These are phyloP conservation scores for Ophiostoma himal-ulmi DNA, from an alignment of 2,329 filamentous ascomycete species.

Conservation along the genomic window DNA sequence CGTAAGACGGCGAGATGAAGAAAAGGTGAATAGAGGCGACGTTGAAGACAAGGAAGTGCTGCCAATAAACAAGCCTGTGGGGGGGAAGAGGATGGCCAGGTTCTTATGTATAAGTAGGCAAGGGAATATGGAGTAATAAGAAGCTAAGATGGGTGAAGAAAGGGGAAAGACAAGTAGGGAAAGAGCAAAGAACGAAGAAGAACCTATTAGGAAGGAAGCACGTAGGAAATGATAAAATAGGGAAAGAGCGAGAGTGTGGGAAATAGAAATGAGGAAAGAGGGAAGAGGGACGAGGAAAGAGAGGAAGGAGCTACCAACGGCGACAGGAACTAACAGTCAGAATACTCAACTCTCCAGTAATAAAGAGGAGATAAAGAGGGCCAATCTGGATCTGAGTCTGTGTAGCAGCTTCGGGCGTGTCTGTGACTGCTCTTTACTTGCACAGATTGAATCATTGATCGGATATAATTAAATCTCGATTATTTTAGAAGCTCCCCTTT, in stretches of 20 bases:
- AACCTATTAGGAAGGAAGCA: not conserved
- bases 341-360: not conserved
- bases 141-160: slow-evolving; percentile 32
- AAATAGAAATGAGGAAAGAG: not conserved
- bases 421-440: not conserved
- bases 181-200: not conserved
- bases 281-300: slow-evolving; percentile 24
- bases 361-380: not conserved
- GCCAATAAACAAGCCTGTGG: slow-evolving; percentile 20
- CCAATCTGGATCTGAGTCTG: slow-evolving; percentile 16
- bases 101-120: slow-evolving; percentile 29
- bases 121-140: slow-evolving; percentile 32
- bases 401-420: slow-evolving; percentile 22
- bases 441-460: not conserved
- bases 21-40: not conserved
- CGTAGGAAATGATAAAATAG: not conserved
- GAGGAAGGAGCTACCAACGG: slow-evolving; percentile 16
- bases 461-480: not conserved
- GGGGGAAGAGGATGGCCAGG: slow-evolving; percentile 27
- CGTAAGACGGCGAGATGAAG: not conserved
- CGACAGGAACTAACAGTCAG: not conserved
- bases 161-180: slow-evolving; percentile 20
- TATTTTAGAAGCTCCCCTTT: slow-evolving; percentile 15
- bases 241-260: not conserved
- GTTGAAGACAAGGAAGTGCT: slow-evolving; percentile 18